Evolutionary conservation across 768 basidiomycete species (phyloP).

Genomic region (Xanthoconium purpureum): DNA sequence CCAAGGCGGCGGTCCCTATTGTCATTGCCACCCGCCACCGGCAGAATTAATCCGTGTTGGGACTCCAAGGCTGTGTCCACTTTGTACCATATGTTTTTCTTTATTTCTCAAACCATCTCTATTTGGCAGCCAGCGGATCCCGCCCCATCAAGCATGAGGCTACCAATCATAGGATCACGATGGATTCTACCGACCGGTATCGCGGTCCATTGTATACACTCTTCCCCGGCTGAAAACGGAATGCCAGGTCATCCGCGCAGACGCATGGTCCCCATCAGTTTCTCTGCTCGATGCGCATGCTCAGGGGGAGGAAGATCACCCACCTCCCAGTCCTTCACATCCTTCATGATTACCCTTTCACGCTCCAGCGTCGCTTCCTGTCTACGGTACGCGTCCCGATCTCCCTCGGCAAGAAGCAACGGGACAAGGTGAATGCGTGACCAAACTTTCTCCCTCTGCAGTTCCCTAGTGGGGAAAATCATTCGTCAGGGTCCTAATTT

Average conservation of each 20-base stretch:
- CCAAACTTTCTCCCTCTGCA: slow-evolving; percentile 92
- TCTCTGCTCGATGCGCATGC: slow-evolving; percentile 19
- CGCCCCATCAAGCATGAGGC: slow-evolving; percentile 1
- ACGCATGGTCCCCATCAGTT: slow-evolving; percentile 7
- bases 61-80: slow-evolving; percentile 20
- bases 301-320: slow-evolving; percentile 35
- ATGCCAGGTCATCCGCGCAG: not conserved
- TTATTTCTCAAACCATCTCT: slow-evolving; percentile 1
- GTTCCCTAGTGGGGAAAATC: slow-evolving; percentile 64
- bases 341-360: slow-evolving; percentile 92
- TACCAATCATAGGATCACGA: slow-evolving; percentile 54
- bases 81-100: slow-evolving; percentile 11
- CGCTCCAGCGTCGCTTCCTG: slow-evolving; percentile 71
- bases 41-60: slow-evolving; percentile 19
- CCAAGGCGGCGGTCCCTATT: slow-evolving; percentile 24
- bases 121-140: slow-evolving; percentile 12
- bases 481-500: slow-evolving; percentile 40
- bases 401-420: slow-evolving; percentile 86
- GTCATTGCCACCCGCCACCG: slow-evolving; percentile 36
- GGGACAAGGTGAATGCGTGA: slow-evolving; percentile 93
- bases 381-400: slow-evolving; percentile 84
- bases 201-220: slow-evolving; percentile 79
- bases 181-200: slow-evolving; percentile 56
- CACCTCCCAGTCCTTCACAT: slow-evolving; percentile 93
- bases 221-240: slow-evolving; percentile 65